A percentile compares a stretch with the other conserved stretches of the same genome.
Evolutionary conservation across 495 filamentous ascomycete species (phyloP).

Genomic region (Neurospora sp.): DNA sequence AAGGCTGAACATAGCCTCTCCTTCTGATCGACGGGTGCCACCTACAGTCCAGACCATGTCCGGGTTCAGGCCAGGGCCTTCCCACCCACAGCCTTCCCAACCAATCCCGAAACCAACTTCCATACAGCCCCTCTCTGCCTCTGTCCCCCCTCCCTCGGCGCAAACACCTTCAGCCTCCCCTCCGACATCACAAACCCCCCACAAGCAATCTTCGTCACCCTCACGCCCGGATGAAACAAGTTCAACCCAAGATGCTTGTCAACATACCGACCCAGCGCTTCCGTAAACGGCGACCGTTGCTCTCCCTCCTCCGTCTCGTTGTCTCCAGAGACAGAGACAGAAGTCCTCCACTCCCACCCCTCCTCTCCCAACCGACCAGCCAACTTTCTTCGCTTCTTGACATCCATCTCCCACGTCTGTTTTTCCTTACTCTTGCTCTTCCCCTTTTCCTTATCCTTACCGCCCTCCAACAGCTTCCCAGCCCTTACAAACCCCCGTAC

Average conservation of each 20-base stretch:
- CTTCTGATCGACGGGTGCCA: background rate
- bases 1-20: background rate
- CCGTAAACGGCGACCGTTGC: conserved; percentile 27
- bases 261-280: conserved; percentile 31
- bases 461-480: background rate
- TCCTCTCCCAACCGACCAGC: conserved; percentile 32
- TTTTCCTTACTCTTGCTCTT: conserved; percentile 4
- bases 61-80: background rate
- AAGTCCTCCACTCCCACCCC: conserved; percentile 33
- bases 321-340: background rate
- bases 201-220: conserved; percentile 32
- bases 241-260: conserved; percentile 31
- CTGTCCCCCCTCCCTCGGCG: conserved; percentile 1
- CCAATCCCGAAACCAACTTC: conserved; percentile 8
- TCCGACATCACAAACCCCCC: conserved; percentile 36
- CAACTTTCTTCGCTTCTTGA: conserved; percentile 21
- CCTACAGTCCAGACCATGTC: background rate
- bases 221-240: conserved; percentile 34
- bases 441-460: background rate
- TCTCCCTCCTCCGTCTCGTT: background rate
- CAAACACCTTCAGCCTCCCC: conserved; percentile 33
- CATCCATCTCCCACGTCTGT: conserved; percentile 16
- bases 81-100: conserved; percentile 8
- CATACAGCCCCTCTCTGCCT: background rate
- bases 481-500: conserved; percentile 14